Evolutionary conservation across 2,329 filamentous ascomycete genomes (phyloP).

Genomic region (Cylindrodendrum hubeiense): DNA sequence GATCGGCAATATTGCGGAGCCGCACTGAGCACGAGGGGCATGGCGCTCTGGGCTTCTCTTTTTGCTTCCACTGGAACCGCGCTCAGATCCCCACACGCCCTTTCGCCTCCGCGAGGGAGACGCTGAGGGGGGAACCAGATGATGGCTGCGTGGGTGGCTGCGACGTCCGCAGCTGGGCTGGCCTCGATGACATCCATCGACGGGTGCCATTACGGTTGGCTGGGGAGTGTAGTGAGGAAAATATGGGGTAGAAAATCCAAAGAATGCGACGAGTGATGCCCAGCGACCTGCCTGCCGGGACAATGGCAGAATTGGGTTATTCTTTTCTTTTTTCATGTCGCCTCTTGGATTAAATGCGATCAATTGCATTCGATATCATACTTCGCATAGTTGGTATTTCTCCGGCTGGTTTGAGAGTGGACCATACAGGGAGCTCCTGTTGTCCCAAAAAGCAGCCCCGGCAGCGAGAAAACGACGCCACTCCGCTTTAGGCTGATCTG

Average conservation of each 20-base stretch:
- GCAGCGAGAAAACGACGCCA: constrained; percentile 42
- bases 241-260: neutral
- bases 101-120: neutral
- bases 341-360: neutral
- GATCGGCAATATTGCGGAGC: constrained; percentile 38
- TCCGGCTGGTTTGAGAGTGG: neutral
- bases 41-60: constrained; percentile 5
- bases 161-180: neutral
- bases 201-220: neutral
- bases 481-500: constrained; percentile 39
- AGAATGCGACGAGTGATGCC: neutral
- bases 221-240: neutral
- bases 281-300: neutral
- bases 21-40: constrained; percentile 31
- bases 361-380: neutral
- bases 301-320: neutral
- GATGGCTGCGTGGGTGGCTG: too few species aligned
- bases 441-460: neutral
- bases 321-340: neutral
- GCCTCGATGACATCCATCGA: neutral
- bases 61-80: neutral
- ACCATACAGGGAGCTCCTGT: constrained; percentile 2
- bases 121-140: too few species aligned
- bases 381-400: neutral
- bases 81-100: constrained; percentile 9